A percentile compares a stretch with the other conserved stretches of the same genome.
Conservation (phyloP, 345 rosid species). For the Xanthoceras sorbifolium region DNA sequence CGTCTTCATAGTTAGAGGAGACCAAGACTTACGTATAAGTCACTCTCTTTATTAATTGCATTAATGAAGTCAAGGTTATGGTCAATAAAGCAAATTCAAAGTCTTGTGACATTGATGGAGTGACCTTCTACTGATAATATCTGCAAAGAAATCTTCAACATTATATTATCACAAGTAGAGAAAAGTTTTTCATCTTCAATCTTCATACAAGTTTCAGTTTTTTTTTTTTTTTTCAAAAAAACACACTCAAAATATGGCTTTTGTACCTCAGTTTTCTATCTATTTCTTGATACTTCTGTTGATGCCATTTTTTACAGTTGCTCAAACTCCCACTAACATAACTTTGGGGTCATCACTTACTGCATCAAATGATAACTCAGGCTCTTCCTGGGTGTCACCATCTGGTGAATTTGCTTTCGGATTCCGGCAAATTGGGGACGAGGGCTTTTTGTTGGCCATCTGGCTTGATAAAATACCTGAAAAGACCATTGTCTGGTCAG, state of each 20-base stretch:
- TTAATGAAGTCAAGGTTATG: no score
- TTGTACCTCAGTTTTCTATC: not conserved
- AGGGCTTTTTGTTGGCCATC: slow-evolving; percentile 29
- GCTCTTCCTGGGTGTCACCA: slow-evolving; percentile 19
- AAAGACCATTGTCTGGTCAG: slow-evolving; percentile 40
- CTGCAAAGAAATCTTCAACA: no score
- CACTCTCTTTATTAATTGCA: no score
- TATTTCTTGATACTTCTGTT: not conserved
- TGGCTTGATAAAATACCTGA: slow-evolving; percentile 43
- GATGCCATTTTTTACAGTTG: not conserved
- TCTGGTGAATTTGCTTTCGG: slow-evolving; percentile 45
- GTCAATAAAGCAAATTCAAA: no score
- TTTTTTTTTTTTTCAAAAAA: no score
- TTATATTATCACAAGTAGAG: no score
- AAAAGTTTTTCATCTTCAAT: no score
- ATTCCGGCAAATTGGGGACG: slow-evolving; percentile 17
- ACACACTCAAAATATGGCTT: not conserved
- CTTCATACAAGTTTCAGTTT: no score
- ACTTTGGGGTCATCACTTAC: not conserved
- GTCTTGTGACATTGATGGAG: no score
- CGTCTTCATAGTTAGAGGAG: no score
- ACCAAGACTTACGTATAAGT: no score
- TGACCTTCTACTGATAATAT: no score
- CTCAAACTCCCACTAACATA: not conserved
- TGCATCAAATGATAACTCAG: slow-evolving; percentile 7